Evolutionary conservation across 2,329 filamentous ascomycete genomes (phyloP).

Genomic region (Periconia sp.): DNA sequence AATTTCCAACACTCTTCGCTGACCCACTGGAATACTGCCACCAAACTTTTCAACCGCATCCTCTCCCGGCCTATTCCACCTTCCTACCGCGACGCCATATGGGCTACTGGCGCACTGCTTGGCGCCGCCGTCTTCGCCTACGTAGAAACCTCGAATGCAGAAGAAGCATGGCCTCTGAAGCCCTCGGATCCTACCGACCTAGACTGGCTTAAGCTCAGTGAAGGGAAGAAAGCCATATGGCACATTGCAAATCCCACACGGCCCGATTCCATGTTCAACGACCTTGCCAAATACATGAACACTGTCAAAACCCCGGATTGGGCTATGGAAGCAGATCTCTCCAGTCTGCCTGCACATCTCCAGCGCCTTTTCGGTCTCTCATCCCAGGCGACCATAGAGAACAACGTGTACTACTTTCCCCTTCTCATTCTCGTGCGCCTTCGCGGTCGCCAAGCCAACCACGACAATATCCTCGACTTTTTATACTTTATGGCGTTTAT

Average conservation of each 20-base stretch:
- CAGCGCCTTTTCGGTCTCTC: conserved; percentile 31
- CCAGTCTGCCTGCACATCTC: conserved; percentile 42
- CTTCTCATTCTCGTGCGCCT: conserved; percentile 49
- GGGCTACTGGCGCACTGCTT: conserved; percentile 57
- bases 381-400: conserved; percentile 19
- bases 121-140: conserved; percentile 55
- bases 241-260: conserved; percentile 57
- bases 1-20: conserved; percentile 43
- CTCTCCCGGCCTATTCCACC: conserved; percentile 46
- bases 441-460: conserved; percentile 42
- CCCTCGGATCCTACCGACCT: conserved; percentile 53
- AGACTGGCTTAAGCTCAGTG: conserved; percentile 64
- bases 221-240: conserved; percentile 63
- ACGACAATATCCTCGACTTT: conserved; percentile 54
- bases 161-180: conserved; percentile 64
- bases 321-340: conserved; percentile 13
- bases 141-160: conserved; percentile 50
- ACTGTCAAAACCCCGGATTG: conserved; percentile 17
- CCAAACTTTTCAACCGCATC: conserved; percentile 55
- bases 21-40: conserved; percentile 56
- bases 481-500: conserved; percentile 57
- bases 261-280: conserved; percentile 55
- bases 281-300: conserved; percentile 30
- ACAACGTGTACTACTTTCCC: conserved; percentile 35
- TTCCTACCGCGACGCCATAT: conserved; percentile 53